Conservation (phyloP, 495 filamentous ascomycete species). For the Tuber aestivum region DNA sequence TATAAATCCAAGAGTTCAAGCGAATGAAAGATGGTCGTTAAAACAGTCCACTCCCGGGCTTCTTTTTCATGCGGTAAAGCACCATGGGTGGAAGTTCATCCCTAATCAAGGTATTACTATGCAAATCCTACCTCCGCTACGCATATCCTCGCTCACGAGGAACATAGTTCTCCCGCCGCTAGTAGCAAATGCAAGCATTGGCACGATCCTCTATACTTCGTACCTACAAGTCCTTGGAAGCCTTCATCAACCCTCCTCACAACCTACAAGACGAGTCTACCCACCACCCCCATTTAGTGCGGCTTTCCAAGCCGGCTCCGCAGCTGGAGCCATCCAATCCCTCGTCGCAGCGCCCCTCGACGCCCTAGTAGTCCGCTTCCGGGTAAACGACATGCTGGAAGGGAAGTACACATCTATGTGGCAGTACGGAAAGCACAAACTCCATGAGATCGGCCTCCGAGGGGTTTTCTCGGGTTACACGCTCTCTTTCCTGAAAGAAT, state of each 20-base stretch:
- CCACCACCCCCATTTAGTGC: conserved; percentile 61
- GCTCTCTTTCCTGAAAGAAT: conserved; percentile 72
- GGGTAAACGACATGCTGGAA: conserved; percentile 61
- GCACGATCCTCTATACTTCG: conserved; percentile 77
- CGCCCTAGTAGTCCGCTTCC: conserved; percentile 74
- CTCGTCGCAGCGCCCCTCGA: conserved; percentile 81
- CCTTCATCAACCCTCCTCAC: conserved; percentile 66
- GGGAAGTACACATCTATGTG: conserved; percentile 74
- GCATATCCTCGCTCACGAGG: conserved; percentile 4
- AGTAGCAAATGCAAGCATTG: conserved; percentile 77
- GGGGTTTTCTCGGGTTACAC: conserved; percentile 80
- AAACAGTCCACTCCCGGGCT: conserved; percentile 71
- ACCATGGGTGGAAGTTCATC: conserved; percentile 79
- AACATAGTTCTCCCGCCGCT: conserved; percentile 65
- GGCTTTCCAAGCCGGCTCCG: conserved; percentile 71
- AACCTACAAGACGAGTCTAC: conserved; percentile 62
- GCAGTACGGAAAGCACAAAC: conserved; percentile 67
- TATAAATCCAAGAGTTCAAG: conserved; percentile 57
- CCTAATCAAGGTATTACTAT: conserved; percentile 58
- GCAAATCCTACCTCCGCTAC: neutral
- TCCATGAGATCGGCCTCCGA: conserved; percentile 68
- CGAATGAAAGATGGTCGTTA: conserved; percentile 58
- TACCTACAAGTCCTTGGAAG: conserved; percentile 73
- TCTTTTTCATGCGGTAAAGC: conserved; percentile 68
- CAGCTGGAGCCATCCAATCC: conserved; percentile 72